Conservation (phyloP, 164 flowering plant genomes). For the Tetracentron sinense region DNA sequence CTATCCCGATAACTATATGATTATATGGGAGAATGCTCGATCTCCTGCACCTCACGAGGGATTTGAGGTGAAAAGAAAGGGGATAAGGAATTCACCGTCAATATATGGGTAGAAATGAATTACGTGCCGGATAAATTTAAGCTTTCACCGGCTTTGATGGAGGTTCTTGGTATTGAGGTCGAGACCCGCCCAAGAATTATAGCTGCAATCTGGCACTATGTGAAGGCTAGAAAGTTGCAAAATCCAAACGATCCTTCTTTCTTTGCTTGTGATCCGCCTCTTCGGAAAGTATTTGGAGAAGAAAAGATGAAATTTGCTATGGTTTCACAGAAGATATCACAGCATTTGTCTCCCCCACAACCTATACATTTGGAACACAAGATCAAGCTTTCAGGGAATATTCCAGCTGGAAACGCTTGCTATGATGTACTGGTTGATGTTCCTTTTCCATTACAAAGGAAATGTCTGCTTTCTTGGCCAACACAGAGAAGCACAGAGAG, state of each 20-base stretch:
- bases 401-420: conserved; percentile 70
- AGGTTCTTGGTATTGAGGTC: conserved; percentile 76
- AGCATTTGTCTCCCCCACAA: conserved; percentile 60
- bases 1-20: conserved; percentile 77
- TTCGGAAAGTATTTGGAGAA: conserved; percentile 78
- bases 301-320: conserved; percentile 67
- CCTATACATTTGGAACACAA: conserved; percentile 76
- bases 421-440: conserved; percentile 80
- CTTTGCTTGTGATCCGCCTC: conserved; percentile 69
- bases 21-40: conserved; percentile 71
- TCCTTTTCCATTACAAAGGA: conserved; percentile 65
- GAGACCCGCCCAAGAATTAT: conserved; percentile 69
- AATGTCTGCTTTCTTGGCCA: conserved; percentile 56
- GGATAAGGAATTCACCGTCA: conserved; percentile 71
- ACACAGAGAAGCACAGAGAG: conserved; percentile 52
- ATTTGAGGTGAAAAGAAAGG: conserved; percentile 88
- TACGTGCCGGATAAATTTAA: conserved; percentile 68
- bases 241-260: conserved; percentile 54
- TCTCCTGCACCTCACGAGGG: conserved; percentile 75
- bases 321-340: conserved; percentile 61
- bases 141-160: conserved; percentile 57
- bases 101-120: conserved; percentile 74
- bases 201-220: conserved; percentile 83
- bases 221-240: conserved; percentile 67
- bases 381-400: conserved; percentile 71